These are phyloP conservation scores for Phytophthora colocasiae DNA, from an alignment of 352 stramenopile genomes.

Conservation along the genomic window DNA sequence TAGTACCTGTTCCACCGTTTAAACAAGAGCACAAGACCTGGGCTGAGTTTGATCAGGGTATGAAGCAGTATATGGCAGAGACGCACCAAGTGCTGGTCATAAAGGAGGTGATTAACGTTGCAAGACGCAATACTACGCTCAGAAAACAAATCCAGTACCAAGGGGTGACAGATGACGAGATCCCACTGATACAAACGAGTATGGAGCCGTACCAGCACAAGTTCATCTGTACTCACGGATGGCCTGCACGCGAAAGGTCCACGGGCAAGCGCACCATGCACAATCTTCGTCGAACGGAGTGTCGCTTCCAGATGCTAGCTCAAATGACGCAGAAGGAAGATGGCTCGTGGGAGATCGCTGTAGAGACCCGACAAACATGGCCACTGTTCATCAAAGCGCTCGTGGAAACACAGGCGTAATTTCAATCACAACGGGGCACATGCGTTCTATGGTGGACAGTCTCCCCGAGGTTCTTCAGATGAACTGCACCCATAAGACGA, in stretches of 20 bases:
- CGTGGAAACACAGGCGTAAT: conserved; percentile 6
- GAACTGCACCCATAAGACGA: conserved; percentile 1
- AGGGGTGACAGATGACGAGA: conserved; percentile 1
- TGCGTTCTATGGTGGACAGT: conserved; percentile 4
- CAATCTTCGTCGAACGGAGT: background rate
- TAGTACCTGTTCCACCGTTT: too few relatives aligned
- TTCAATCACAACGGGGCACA: background rate
- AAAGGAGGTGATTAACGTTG: conserved; percentile 5
- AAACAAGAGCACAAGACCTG: too few relatives aligned
- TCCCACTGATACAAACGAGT: background rate
- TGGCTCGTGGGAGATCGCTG: conserved; percentile 1
- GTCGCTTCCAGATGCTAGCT: conserved; percentile 18
- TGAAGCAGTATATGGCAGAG: background rate
- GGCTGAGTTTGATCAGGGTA: too few relatives aligned
- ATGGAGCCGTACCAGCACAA: conserved; percentile 8
- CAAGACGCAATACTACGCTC: background rate
- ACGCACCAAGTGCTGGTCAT: background rate
- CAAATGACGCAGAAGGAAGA: background rate
- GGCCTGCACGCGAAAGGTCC: conserved; percentile 1
- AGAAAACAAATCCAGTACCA: background rate
- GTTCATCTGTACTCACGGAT: conserved; percentile 13
- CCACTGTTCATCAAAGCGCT: conserved; percentile 3
- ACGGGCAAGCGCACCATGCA: background rate
- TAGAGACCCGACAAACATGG: background rate
- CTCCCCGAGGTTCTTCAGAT: conserved; percentile 6